phyloP scores from a whole-genome alignment of 164 flowering plant genomes.

The Amborella trichopoda region DNA sequence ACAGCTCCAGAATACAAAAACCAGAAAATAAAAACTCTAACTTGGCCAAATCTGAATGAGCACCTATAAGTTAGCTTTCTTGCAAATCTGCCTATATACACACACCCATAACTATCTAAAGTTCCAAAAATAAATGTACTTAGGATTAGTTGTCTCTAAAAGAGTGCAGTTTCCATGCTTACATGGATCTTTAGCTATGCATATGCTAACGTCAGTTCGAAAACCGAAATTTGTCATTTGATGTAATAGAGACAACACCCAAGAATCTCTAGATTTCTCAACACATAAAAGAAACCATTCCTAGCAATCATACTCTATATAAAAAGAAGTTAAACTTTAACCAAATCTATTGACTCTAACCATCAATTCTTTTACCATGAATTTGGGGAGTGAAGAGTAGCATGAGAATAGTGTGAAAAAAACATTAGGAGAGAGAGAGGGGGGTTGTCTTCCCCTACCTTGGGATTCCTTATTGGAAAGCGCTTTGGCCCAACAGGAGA shows the following conservation, averaged over 20 bases:
- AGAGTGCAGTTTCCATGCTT: too few relatives aligned
- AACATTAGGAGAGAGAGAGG: background rate
- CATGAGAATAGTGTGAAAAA: background rate
- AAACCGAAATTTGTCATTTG: conserved; percentile 16
- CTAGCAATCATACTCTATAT: background rate
- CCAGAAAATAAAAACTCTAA: too few relatives aligned
- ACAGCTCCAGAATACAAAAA: too few relatives aligned
- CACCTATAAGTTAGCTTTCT: too few relatives aligned
- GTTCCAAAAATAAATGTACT: too few relatives aligned
- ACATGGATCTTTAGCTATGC: too few relatives aligned
- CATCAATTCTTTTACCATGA: background rate
- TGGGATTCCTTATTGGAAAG: background rate
- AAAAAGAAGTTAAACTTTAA: background rate
- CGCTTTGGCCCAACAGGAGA: background rate
- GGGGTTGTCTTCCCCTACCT: background rate
- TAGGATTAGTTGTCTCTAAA: too few relatives aligned
- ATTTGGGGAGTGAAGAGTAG: background rate
- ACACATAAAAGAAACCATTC: background rate
- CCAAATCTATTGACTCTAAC: background rate
- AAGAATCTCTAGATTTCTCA: conserved; percentile 2
- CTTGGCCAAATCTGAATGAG: too few relatives aligned
- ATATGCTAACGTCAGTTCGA: conserved; percentile 26
- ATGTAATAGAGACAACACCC: conserved; percentile 5
- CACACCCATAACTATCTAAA: too few relatives aligned
- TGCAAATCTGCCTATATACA: too few relatives aligned